These are phyloP conservation scores for Diaporthe velutina DNA, from an alignment of 2,329 filamentous ascomycete genomes.

Conservation along the genomic window DNA sequence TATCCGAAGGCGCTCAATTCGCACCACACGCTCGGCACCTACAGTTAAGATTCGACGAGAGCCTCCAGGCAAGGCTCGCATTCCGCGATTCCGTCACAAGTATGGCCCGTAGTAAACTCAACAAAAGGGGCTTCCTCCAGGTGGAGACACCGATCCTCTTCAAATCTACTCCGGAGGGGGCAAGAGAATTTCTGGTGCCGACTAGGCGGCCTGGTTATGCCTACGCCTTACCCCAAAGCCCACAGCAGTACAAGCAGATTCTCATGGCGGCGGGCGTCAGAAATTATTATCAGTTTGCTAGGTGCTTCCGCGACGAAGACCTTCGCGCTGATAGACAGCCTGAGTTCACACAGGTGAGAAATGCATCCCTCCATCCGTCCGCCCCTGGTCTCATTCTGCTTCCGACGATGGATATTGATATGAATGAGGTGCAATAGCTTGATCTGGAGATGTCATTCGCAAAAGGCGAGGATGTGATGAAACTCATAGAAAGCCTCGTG, in stretches of 20 bases:
- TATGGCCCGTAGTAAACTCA: slow-evolving; percentile 66
- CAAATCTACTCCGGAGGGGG: slow-evolving; percentile 97
- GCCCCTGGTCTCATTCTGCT: neutral
- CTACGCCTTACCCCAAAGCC: slow-evolving; percentile 95
- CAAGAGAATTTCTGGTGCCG: slow-evolving; percentile 93
- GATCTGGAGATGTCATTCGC: slow-evolving; percentile 96
- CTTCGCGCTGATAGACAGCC: slow-evolving; percentile 92
- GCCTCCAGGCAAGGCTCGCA: slow-evolving; percentile 75
- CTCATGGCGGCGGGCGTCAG: slow-evolving; percentile 90
- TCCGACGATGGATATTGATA: neutral
- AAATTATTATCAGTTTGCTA: slow-evolving; percentile 92
- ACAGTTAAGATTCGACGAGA: slow-evolving; percentile 81
- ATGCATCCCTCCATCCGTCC: neutral
- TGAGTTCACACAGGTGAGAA: slow-evolving; percentile 87
- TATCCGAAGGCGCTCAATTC: slow-evolving; percentile 81
- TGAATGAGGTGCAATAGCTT: slow-evolving; percentile 63
- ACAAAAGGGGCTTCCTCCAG: slow-evolving; percentile 74
- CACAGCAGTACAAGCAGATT: slow-evolving; percentile 98
- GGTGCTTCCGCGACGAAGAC: slow-evolving; percentile 96
- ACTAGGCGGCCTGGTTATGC: slow-evolving; percentile 81
- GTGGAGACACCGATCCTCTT: slow-evolving; percentile 95
- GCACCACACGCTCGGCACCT: slow-evolving; percentile 82
- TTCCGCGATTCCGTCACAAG: slow-evolving; percentile 75
- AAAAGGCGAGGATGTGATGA: slow-evolving; percentile 78
- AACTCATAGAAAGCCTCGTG: slow-evolving; percentile 64